phyloP scores from a whole-genome alignment of 768 basidiomycete species.

The Psilocybe tampanensis region DNA sequence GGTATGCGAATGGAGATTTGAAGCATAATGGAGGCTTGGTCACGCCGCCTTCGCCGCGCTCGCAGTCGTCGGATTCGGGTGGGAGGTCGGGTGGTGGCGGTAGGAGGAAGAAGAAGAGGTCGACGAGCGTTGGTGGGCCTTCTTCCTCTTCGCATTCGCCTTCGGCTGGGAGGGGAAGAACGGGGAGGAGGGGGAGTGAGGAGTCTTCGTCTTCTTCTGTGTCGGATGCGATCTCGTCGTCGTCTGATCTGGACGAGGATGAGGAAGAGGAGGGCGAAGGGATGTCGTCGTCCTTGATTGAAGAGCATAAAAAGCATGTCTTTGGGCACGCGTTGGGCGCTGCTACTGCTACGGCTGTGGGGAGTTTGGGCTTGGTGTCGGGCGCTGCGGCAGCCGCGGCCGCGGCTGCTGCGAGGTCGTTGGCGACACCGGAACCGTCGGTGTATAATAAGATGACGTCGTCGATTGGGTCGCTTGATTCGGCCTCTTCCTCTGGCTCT shows the following conservation, averaged over 20 bases:
- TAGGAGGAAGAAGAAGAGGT: conserved; percentile 42
- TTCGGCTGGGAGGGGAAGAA: neutral
- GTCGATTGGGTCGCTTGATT: neutral
- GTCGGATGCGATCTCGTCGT: conserved; percentile 19
- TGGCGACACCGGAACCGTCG: conserved; percentile 31
- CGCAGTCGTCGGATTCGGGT: conserved; percentile 63
- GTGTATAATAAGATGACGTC: conserved; percentile 18
- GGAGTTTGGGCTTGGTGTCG: no score
- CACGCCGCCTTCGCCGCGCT: conserved; percentile 77
- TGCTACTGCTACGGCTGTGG: neutral
- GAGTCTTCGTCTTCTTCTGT: no score
- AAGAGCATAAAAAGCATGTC: neutral
- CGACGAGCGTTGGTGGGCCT: neutral
- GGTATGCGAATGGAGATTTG: neutral
- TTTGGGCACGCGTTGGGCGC: neutral
- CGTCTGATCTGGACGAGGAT: conserved; percentile 15
- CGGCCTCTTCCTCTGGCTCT: neutral
- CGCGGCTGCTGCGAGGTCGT: conserved; percentile 24
- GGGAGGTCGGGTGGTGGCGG: conserved; percentile 27
- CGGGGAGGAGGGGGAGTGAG: conserved; percentile 21
- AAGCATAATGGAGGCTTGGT: conserved; percentile 48
- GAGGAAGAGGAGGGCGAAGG: conserved; percentile 5
- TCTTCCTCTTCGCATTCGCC: no score
- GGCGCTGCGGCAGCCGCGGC: neutral
- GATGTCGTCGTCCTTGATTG: neutral